Evolutionary conservation across 2,329 filamentous ascomycete genomes (phyloP).

Genomic region (Fusarium anthophilum): DNA sequence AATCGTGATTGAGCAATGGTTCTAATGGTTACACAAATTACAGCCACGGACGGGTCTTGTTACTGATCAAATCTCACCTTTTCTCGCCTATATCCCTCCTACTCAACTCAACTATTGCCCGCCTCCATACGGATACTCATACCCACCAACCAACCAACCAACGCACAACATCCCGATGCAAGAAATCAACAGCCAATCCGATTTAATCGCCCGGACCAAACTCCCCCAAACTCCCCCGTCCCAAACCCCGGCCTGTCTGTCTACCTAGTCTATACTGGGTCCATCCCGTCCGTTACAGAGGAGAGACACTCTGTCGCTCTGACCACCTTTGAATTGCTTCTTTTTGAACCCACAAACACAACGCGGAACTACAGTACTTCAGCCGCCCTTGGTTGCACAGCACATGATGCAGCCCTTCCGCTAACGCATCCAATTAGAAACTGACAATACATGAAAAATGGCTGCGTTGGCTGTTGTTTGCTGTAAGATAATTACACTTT

Average conservation of each 20-base stretch:
- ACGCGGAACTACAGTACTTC: neutral
- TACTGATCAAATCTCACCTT: neutral
- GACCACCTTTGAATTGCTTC: conserved; percentile 5
- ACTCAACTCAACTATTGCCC: neutral
- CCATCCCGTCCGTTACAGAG: neutral
- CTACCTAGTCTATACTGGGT: neutral
- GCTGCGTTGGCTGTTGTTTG: neutral
- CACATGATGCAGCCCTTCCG: conserved; percentile 7
- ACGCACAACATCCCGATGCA: conserved; percentile 19
- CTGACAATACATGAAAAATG: neutral
- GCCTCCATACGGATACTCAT: neutral
- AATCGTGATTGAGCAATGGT: neutral
- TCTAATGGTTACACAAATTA: neutral
- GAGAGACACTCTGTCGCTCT: neutral
- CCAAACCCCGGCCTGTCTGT: neutral
- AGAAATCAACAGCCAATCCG: conserved; percentile 8
- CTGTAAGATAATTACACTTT: neutral
- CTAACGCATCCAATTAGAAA: neutral
- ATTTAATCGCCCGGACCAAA: neutral
- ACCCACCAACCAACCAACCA: neutral
- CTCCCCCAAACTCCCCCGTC: neutral
- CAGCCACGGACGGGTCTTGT: neutral
- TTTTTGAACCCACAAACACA: neutral
- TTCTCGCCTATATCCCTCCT: neutral
- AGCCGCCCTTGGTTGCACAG: conserved; percentile 1